Base-by-base conservation (phyloP, 192 early-diverging fungal species). In the Umbelopsis sp. region DNA sequence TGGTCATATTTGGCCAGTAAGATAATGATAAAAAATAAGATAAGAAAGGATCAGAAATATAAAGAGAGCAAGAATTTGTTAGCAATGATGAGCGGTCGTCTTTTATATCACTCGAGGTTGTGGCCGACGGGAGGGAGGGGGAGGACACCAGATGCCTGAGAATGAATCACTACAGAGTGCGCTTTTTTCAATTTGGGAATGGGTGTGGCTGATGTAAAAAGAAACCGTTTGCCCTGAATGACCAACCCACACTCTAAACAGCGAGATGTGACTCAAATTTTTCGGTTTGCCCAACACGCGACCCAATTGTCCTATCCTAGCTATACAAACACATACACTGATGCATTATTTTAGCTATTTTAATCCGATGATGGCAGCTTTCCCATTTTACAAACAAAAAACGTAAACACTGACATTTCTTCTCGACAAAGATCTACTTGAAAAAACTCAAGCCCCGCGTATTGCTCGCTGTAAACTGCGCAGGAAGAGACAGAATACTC, bases 261-360 rank as follows among this genome's bases (percentile, higher is more conserved):
- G 55, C 22, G 23, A 22, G 51, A 53, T 58, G 53, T 58, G 23
- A 58, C 55, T 61, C 55, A 61, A 61, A 33, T 35, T 55, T 27
- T 25, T 23, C 21, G 37, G 37, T 41, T 9, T 41, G 1, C 2
- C 27, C 5, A 33, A 61, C 55, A 61, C 55, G 55, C 55, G 55
- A 61, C 55, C 37, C 37, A 6, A 41, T 30, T 30, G 27, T 41
- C 37, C 37, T 41, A 41, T 41, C 37, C 37, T 41, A 41, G 37
- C 37, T 1, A 41, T 41, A 41, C 37, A 41, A 6, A 41, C 37
- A 41, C 0, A 41, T 10, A 41, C 37, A 41, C 37, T 4, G 2
- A 41, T 6, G 37, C 37, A 41, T 41, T 41, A 41, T 41, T 41
- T 30, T 10, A 41, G 37, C 37, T 41, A 41, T 41, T 41, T 41